Conservation (phyloP, 2,329 filamentous ascomycete species). For the Botrytis deweyae region DNA sequence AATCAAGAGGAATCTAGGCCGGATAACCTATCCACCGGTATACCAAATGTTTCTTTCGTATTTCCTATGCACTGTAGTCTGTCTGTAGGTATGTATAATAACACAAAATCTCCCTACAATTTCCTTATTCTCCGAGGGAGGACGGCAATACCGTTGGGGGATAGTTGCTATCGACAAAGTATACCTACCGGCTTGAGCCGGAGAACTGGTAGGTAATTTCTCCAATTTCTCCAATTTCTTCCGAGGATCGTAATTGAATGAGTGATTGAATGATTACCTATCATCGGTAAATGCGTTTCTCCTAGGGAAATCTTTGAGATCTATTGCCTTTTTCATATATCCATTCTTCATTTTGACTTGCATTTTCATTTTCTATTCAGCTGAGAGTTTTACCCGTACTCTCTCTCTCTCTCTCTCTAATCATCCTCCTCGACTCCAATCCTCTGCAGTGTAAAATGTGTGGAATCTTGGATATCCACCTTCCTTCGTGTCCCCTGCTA, state of each 20-base stretch:
- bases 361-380: neutral
- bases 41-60: neutral
- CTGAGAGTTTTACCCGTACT: neutral
- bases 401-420: neutral
- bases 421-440: neutral
- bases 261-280: neutral
- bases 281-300: neutral
- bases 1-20: neutral
- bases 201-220: neutral
- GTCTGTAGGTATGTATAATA: neutral
- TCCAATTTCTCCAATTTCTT: neutral
- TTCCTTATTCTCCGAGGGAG: neutral
- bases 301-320: neutral
- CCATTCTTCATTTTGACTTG: neutral
- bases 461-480: no score
- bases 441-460: neutral
- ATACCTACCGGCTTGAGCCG: neutral
- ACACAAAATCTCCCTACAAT: neutral
- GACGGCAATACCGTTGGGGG: neutral
- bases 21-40: neutral
- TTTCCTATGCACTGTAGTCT: neutral
- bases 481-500: neutral
- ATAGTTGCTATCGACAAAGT: neutral
- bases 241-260: neutral
- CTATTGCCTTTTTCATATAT: neutral